Evolutionary conservation across 176 grass and related monocot genomes (phyloP).

Genomic region (Luzula sylvatica): DNA sequence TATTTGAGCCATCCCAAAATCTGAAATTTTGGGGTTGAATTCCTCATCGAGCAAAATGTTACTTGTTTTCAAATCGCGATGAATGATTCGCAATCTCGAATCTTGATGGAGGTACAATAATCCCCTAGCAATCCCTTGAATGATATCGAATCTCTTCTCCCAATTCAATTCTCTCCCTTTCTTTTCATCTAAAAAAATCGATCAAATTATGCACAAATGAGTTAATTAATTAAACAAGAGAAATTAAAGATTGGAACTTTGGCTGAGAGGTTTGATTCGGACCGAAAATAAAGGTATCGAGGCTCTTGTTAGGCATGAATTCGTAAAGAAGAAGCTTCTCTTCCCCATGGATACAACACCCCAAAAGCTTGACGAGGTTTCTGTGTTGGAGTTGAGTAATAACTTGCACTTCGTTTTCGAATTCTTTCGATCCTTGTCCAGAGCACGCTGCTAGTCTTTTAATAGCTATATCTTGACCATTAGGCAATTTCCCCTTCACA

Average conservation of each 20-base stretch:
- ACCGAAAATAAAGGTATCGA: constrained; percentile 58
- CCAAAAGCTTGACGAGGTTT: constrained; percentile 56
- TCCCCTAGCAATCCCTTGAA: constrained; percentile 51
- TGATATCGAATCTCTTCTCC: constrained; percentile 42
- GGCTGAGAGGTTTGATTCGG: background rate
- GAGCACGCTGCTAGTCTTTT: constrained; percentile 56
- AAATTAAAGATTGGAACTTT: constrained; percentile 10
- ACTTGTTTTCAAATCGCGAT: constrained; percentile 63
- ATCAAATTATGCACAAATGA: background rate
- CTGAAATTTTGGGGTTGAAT: constrained; percentile 58
- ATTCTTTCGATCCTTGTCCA: constrained; percentile 44
- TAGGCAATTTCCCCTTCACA: constrained; percentile 40
- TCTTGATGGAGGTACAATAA: constrained; percentile 71
- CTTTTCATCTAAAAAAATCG: constrained; percentile 33
- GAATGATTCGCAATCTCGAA: constrained; percentile 62
- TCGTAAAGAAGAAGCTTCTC: constrained; percentile 70
- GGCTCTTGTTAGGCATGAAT: constrained; percentile 75
- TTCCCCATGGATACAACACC: constrained; percentile 63
- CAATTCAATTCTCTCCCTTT: constrained; percentile 39
- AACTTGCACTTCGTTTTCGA: constrained; percentile 58
- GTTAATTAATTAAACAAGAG: background rate
- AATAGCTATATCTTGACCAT: constrained; percentile 60
- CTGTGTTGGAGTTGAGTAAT: constrained; percentile 56
- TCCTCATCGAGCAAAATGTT: constrained; percentile 51
- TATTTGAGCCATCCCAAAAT: constrained; percentile 61